Evolutionary conservation across 2,329 filamentous ascomycete species (phyloP), one percentile per base, ranked within the genome.

Genomic region (Botryotinia globosa): DNA sequence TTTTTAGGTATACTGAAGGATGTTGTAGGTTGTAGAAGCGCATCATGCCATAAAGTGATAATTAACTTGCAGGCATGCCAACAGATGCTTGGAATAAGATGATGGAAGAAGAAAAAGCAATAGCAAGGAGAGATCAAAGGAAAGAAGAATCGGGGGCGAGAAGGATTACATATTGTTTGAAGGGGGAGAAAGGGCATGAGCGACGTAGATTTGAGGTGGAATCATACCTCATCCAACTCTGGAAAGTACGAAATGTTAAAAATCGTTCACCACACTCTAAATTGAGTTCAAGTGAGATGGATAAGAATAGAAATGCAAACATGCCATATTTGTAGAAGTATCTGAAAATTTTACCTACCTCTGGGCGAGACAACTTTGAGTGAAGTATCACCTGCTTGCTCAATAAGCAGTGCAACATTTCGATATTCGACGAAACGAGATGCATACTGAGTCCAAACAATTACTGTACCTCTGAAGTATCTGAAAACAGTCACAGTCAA

Each of bases 1-100:
- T 67, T 34, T 67, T 34, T 72, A 72, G 69, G 69, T 67, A 67
- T 67, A 67, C 20, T 42, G 39, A 66, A 59, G 29, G 18, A 62
- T 63, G 8, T 54, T 72, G 61, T 72, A 72, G 62, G 48, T 32
- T 45, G 48, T 67, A 39, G 34, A 67, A 67, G 48, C 39, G 48
- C 64, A 67, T 67, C 37, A 29, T 56, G 64, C 64, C 34, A 42
- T 25, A 12, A 56, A 18, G 45, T 56, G 34, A 67, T 54, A 29
- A 22, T 67, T n/a, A 67, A 42, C 32, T 29, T 29, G 45, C 25
- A 42, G 20, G 22, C 48, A 67, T 56, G 1, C 34, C 22, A 14
- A 42, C 10, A 67, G 45, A 39, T 42, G 64, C 16, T 22, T 29
- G 16, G 45, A 25, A 54, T 14, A 29, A 22, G 64, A 22, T 22